Conservation (phyloP, 2,329 filamentous ascomycete species). For the Beauveria pseudobassiana region DNA sequence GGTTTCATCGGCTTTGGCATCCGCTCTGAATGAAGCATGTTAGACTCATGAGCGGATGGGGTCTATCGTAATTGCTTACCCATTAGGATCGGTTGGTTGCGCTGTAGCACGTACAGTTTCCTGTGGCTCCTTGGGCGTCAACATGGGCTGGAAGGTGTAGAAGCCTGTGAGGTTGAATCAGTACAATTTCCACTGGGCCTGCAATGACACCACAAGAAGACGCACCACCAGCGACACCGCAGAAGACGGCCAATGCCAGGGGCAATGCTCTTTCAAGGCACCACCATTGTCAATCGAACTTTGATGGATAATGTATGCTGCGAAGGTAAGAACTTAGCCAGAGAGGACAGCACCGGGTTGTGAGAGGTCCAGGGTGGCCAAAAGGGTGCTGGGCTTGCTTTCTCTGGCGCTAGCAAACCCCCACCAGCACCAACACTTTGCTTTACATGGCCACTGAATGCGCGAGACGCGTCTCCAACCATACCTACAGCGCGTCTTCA, state of each 20-base stretch:
- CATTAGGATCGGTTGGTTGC: background rate
- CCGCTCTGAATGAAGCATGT: background rate
- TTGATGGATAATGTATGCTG: background rate
- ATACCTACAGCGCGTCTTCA: conserved; percentile 1
- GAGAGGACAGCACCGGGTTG: background rate
- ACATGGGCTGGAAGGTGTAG: conserved; percentile 30
- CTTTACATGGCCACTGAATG: background rate
- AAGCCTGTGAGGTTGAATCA: conserved; percentile 20
- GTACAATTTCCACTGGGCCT: background rate
- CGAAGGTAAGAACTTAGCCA: background rate
- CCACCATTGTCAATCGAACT: conserved; percentile 14
- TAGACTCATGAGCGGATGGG: background rate
- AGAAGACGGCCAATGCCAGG: conserved; percentile 28
- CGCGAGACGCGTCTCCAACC: conserved; percentile 1
- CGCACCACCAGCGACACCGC: conserved; percentile 29
- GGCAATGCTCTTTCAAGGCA: conserved; percentile 28
- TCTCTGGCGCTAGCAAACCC: background rate
- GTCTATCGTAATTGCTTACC: background rate
- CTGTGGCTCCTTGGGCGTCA: conserved; percentile 18
- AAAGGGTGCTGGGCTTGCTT: background rate
- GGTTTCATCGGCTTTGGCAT: background rate
- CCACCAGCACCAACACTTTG: background rate
- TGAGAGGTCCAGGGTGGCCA: background rate
- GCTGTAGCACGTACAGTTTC: no score
- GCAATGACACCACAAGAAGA: background rate